Base-by-base conservation (phyloP, 139 green algal species). In the Chlamydomonas sp. region DNA sequence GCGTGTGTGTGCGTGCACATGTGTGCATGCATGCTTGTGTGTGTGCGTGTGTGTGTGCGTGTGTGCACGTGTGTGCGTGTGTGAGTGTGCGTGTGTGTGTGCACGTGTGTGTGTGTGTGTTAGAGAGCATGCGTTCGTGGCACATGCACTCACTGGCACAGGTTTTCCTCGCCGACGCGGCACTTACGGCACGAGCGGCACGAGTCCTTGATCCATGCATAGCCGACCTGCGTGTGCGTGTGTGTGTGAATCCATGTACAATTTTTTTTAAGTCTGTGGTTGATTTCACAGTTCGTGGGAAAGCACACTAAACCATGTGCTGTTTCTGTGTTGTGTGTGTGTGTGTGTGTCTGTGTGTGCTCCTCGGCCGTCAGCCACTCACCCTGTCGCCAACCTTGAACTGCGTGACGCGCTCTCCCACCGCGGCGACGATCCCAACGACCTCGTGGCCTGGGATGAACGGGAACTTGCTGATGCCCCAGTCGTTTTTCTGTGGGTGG, bases 171-270 rank as follows among this genome's bases (percentile, higher is more conserved):
- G 22, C 83, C 82, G 0, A 48, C 39, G 31, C 83, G 38, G 71
- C 84, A 90, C 33, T 54, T 48, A 6, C 33, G 34, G 72, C 84
- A 90, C n/a, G 57, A 3, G 26, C 77, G 57, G 78, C 84, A 90
- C 60, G 37, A 76, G 65, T 79, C 48, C 0, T 35, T 58, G 61
- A 87, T 83, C 78, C 82, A 54, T 13, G 43, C 43, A 54, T 54
- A 54, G 13, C 43, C 43, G 20, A 54, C 43, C 43, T 54, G 43
- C 43, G 16, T 13, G 20, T 26, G 43, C 43, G 20, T 20, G 13
- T 10, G 4, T 66, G 20, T 66, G 58, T 66, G 31, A 47, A 30
- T 20, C 13, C 20, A 54, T 54, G 20, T 26, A 54, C 20, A 54
- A 26, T 20, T 20, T 26, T n/a, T n/a, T n/a, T n/a, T n/a, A n/a